Percentiles rank a stretch among this genome's conserved stretches.
These are phyloP conservation scores for Metschnikowia drakensbergensis DNA, from an alignment of 805 yeast genomes.

Conservation along the genomic window DNA sequence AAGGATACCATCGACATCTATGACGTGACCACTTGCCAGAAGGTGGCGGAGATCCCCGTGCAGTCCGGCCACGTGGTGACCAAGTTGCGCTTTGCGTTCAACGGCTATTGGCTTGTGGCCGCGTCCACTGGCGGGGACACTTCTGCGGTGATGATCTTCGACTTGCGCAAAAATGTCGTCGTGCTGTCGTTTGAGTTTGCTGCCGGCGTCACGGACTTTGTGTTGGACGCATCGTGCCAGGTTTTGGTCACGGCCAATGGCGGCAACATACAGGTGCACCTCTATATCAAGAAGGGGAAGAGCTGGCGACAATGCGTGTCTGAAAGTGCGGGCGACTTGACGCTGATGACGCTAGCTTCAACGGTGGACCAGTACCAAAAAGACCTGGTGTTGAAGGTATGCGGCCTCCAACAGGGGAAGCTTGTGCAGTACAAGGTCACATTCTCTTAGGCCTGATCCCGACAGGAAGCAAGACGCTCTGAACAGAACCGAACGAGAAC, in stretches of 20 bases:
- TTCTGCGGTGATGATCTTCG: conserved; percentile 38
- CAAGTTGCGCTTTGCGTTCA: conserved; percentile 50
- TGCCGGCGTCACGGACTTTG: conserved; percentile 18
- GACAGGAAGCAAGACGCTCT: too few relatives aligned
- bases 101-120: conserved; percentile 60
- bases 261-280: conserved; percentile 26
- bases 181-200: conserved; percentile 20
- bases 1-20: conserved; percentile 32
- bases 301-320: conserved; percentile 24
- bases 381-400: conserved; percentile 6
- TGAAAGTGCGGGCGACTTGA: conserved; percentile 4
- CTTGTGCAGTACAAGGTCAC: conserved; percentile 5
- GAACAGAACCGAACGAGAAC: neutral
- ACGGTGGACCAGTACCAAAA: conserved; percentile 7
- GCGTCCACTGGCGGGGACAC: conserved; percentile 18
- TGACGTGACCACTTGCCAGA: conserved; percentile 36
- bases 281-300: conserved; percentile 40
- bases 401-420: conserved; percentile 7
- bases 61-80: conserved; percentile 20
- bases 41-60: conserved; percentile 29
- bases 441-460: neutral
- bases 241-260: conserved; percentile 22
- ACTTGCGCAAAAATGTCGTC: conserved; percentile 41
- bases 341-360: conserved; percentile 4
- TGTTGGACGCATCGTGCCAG: conserved; percentile 36